Evolutionary conservation across 2,329 filamentous ascomycete genomes (phyloP).

Genomic region (Aspergillus sp.): DNA sequence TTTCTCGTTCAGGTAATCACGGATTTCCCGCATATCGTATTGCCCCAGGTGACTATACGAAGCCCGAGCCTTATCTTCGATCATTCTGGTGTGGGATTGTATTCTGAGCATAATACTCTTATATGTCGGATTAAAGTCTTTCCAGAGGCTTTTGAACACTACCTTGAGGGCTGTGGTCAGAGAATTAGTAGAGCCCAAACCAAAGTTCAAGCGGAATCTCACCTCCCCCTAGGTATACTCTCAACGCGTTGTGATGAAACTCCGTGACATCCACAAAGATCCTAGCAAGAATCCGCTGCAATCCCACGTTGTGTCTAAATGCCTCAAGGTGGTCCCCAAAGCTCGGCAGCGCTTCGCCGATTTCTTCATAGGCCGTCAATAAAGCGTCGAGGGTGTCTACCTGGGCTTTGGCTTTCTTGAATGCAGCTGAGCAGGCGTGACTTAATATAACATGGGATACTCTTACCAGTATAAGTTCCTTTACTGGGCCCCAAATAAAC

Average conservation of each 20-base stretch:
- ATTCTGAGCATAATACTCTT: background rate
- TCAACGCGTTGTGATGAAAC: background rate
- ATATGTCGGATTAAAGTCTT: background rate
- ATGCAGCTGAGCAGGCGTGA: background rate
- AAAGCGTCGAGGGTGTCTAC: background rate
- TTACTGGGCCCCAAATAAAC: slow-evolving; percentile 1
- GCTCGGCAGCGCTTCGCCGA: background rate
- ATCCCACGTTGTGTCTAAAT: background rate
- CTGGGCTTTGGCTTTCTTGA: background rate
- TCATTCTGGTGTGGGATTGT: background rate
- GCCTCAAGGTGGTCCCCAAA: background rate
- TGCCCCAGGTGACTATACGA: background rate
- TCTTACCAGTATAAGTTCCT: background rate
- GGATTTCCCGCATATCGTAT: background rate
- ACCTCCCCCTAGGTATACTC: background rate
- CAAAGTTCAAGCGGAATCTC: background rate
- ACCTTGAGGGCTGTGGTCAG: background rate
- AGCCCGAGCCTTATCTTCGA: background rate
- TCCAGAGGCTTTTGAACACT: background rate
- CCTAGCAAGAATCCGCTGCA: background rate
- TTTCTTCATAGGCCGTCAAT: slow-evolving; percentile 2
- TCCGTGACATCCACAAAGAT: slow-evolving; percentile 1
- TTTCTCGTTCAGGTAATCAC: background rate
- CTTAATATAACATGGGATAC: too few relatives aligned
- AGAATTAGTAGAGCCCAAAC: background rate